Evolutionary conservation across 495 filamentous ascomycete genomes (phyloP), one percentile per base, ranked within the genome.

Genomic region (Letharia columbiana): DNA sequence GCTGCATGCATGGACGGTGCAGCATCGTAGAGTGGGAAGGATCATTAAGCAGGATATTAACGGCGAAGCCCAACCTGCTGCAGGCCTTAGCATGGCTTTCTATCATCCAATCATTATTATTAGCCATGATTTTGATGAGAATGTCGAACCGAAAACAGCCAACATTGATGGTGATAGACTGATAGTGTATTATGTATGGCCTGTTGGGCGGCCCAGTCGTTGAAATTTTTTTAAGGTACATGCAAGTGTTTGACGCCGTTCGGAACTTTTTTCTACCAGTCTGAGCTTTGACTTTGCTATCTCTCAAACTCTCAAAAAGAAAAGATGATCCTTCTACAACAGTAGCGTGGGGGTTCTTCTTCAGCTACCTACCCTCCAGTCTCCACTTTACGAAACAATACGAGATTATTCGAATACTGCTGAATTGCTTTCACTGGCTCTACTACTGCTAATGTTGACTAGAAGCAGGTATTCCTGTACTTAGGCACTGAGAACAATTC

Each of bases 261-360:
- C 64, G 64, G 64, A 37, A 61, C 28, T 42, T 61, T 66, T 35
- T 50, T 42, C 57, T 33, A 61, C 45, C 12, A 60, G 56, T 41
- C 42, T 60, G 45, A 61, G 58, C 64, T 61, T 60, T 50, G 45
- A 66, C 57, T 58, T 66, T 66, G 12, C 13, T 31, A 33, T 28
- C 15, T 42, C 11, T n/a, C 18, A 61, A 41, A 33, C 28, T 31
- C 45, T 52, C 41, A 54, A 49, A 54, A 61, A 28, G 23, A 28
- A 28, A 28, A 28, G 23, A 28, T 28, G 23, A 1, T 28, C 23
- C 23, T 28, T 28, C 23, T 28, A 28, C 23, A 28, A 28, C 23
- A 28, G 23, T 61, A 61, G 58, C 58, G 58, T 61, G 58, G 52
- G 49, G 49, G 49, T 28, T 4, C n/a, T 28, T 13, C 23, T 52